Evolutionary conservation across 2,329 filamentous ascomycete species (phyloP).

Genomic region (Neonectria neomacrospora): DNA sequence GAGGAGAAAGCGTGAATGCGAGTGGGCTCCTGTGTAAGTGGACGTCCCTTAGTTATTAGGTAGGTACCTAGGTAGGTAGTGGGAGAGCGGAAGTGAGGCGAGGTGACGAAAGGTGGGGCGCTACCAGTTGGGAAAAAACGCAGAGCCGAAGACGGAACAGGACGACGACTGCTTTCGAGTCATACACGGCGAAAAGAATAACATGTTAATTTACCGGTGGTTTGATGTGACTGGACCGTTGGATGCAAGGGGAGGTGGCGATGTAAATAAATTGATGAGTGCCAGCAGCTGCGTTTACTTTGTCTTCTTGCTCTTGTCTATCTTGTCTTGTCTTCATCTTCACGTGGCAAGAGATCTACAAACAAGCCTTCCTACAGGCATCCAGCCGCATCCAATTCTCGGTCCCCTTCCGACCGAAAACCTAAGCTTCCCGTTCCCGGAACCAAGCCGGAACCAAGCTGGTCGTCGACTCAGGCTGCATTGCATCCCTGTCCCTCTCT

Average conservation of each 20-base stretch:
- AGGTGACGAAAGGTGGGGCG: not conserved
- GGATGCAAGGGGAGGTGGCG: not conserved
- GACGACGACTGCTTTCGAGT: constrained; percentile 32
- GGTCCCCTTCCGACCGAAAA: constrained; percentile 17
- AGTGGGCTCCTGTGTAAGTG: not conserved
- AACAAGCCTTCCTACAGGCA: not conserved
- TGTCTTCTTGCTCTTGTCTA: not conserved
- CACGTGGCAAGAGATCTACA: not conserved
- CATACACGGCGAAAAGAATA: constrained; percentile 23
- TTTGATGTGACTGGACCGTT: not conserved
- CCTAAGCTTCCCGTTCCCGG: constrained; percentile 19
- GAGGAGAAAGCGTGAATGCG: not conserved
- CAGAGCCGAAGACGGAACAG: constrained; percentile 42
- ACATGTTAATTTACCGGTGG: not conserved
- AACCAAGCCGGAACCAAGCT: not conserved
- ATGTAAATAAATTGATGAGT: not conserved
- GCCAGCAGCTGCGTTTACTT: not conserved
- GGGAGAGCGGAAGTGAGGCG: not conserved
- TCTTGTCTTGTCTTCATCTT: not conserved
- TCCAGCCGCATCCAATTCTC: not conserved
- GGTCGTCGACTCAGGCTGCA: not conserved
- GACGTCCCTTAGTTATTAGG: no score
- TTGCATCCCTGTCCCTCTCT: constrained; percentile 12
- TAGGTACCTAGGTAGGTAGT: no score
- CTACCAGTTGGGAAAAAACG: constrained; percentile 1